A percentile compares a stretch with the other conserved stretches of the same genome.
Evolutionary conservation across 1,284 basidiomycete genomes (phyloP).

Genomic region (Rhodotorula sp.): DNA sequence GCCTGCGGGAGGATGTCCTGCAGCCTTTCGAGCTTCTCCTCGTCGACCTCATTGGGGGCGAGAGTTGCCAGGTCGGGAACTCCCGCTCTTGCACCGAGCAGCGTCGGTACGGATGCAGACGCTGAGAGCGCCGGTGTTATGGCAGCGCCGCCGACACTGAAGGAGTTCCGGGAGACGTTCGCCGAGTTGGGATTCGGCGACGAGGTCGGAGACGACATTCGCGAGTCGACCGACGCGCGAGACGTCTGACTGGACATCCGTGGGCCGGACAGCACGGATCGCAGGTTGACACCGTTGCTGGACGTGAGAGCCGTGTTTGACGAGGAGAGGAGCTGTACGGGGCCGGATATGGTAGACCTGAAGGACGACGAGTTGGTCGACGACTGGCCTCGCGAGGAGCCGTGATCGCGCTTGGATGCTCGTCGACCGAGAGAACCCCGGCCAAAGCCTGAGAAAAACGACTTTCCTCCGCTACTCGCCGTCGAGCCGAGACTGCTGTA

Average conservation of each 20-base stretch:
- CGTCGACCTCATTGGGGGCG: not conserved
- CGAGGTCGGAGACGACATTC: not conserved
- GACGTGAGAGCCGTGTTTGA: not conserved
- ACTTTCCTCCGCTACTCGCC: not conserved
- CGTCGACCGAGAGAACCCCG: constrained; percentile 1
- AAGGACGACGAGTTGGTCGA: not conserved
- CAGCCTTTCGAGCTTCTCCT: constrained; percentile 20
- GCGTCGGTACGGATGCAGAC: not conserved
- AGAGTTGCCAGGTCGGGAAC: not conserved
- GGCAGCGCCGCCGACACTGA: not conserved
- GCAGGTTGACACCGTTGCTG: not conserved
- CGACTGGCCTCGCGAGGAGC: not conserved
- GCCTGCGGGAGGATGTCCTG: constrained; percentile 36
- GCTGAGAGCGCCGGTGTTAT: not conserved
- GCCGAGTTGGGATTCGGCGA: not conserved
- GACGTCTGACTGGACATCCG: constrained; percentile 9
- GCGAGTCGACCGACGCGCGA: constrained; percentile 14
- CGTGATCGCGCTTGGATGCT: not conserved
- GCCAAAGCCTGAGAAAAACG: constrained; percentile 18
- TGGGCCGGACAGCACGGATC: constrained; percentile 5
- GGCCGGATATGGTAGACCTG: constrained; percentile 9
- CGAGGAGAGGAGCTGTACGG: constrained; percentile 1
- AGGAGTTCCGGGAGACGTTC: not conserved
- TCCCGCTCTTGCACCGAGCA: not conserved
- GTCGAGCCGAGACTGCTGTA: not conserved